These are phyloP conservation scores for Neurospora sp. DNA, from an alignment of 495 filamentous ascomycete genomes.

Conservation along the genomic window DNA sequence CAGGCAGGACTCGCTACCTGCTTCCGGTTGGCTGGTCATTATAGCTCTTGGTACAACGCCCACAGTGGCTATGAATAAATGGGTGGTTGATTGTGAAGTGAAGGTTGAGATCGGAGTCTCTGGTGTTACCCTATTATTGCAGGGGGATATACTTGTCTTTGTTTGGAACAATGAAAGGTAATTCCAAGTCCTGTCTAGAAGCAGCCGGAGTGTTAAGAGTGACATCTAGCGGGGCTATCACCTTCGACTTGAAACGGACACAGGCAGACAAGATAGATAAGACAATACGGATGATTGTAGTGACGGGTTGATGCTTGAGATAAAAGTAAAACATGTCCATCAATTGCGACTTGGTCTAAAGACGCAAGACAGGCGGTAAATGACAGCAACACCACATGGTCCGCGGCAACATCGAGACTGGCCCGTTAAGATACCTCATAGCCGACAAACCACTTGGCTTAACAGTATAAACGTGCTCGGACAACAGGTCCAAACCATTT, in stretches of 20 bases:
- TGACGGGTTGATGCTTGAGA: neutral
- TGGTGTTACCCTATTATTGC: neutral
- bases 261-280: neutral
- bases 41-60: neutral
- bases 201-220: neutral
- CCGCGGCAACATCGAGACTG: neutral
- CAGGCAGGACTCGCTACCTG: neutral
- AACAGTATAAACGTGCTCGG: neutral
- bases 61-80: neutral
- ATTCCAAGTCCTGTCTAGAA: neutral
- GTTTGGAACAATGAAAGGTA: neutral
- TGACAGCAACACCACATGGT: slow-evolving; percentile 1
- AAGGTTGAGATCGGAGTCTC: neutral
- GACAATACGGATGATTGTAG: neutral
- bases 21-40: neutral
- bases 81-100: neutral
- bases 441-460: neutral
- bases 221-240: neutral
- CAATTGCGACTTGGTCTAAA: neutral
- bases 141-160: neutral
- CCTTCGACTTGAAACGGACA: neutral
- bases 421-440: neutral
- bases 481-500: neutral
- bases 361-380: slow-evolving; percentile 10
- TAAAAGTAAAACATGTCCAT: neutral